Percentiles rank a stretch among this genome's conserved stretches.
phyloP scores from a whole-genome alignment of 2,329 filamentous ascomycete species.

The Parasarocladium wereldwijsianum region DNA sequence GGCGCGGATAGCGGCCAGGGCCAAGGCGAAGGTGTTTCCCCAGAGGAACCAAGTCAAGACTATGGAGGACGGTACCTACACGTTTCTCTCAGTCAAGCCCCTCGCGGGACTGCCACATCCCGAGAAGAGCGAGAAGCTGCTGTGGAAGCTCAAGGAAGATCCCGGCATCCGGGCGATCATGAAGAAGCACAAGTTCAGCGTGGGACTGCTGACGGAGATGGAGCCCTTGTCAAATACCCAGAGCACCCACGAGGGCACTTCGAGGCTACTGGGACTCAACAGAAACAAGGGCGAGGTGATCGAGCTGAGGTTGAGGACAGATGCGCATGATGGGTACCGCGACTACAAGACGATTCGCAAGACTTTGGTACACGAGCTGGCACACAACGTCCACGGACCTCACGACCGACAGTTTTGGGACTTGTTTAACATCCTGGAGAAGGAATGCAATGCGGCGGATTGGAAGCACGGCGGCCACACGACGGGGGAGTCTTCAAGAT shows the following conservation, averaged over 20 bases:
- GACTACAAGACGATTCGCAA: slow-evolving; percentile 86
- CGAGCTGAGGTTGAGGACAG: slow-evolving; percentile 78
- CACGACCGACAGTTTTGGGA: slow-evolving; percentile 88
- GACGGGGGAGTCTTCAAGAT: slow-evolving; percentile 49
- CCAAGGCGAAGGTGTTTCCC: slow-evolving; percentile 11
- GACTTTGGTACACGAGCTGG: slow-evolving; percentile 87
- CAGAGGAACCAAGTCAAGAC: slow-evolving; percentile 5
- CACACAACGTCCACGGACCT: slow-evolving; percentile 75
- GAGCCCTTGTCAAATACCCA: slow-evolving; percentile 70
- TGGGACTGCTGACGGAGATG: slow-evolving; percentile 88
- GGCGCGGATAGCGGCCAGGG: slow-evolving; percentile 18
- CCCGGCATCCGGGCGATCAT: slow-evolving; percentile 75
- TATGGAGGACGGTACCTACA: slow-evolving; percentile 53
- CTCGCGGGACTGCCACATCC: slow-evolving; percentile 66
- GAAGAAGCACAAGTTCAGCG: slow-evolving; percentile 70
- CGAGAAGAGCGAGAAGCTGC: slow-evolving; percentile 52
- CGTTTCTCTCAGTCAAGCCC: slow-evolving; percentile 64
- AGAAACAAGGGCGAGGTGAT: slow-evolving; percentile 80
- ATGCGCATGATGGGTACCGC: slow-evolving; percentile 84
- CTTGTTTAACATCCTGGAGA: slow-evolving; percentile 73
- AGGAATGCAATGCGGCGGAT: slow-evolving; percentile 68
- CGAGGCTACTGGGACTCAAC: slow-evolving; percentile 73
- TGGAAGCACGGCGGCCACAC: slow-evolving; percentile 58
- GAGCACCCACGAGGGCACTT: slow-evolving; percentile 54
- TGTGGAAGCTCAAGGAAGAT: slow-evolving; percentile 66